A percentile compares a stretch with the other conserved stretches of the same genome.
These are phyloP conservation scores for Pythium sp. DNA, from an alignment of 352 stramenopile species.

Conservation along the genomic window DNA sequence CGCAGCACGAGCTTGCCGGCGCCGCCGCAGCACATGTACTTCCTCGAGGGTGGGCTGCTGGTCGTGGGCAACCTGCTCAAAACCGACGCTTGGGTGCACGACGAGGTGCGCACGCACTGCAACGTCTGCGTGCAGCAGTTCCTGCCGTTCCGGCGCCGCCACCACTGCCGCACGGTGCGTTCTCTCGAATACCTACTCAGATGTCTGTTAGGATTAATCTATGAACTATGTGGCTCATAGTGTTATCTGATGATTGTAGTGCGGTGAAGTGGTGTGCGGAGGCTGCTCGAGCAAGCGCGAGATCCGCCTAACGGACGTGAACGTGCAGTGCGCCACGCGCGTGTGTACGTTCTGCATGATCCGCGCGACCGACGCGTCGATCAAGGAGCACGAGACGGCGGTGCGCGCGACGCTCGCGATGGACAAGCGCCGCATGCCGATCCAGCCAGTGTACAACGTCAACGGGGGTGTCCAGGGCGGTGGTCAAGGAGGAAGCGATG, in stretches of 20 bases:
- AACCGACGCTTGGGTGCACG: constrained; percentile 64
- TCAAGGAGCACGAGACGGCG: constrained; percentile 48
- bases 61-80: constrained; percentile 69
- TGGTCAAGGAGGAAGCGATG: no score
- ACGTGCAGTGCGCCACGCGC: constrained; percentile 71
- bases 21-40: constrained; percentile 64
- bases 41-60: constrained; percentile 67
- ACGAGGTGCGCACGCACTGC: constrained; percentile 71
- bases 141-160: constrained; percentile 66
- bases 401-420: constrained; percentile 37
- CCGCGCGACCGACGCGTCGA: constrained; percentile 64
- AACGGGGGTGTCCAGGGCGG: not conserved
- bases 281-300: constrained; percentile 71
- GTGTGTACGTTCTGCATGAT: constrained; percentile 84
- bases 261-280: constrained; percentile 70
- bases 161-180: constrained; percentile 69
- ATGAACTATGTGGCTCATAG: not conserved
- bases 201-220: not conserved
- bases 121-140: constrained; percentile 84
- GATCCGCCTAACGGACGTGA: constrained; percentile 74
- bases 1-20: constrained; percentile 14
- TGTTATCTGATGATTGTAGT: constrained; percentile 23
- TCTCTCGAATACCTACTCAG: not conserved
- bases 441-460: constrained; percentile 5
- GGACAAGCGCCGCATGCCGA: constrained; percentile 24